phyloP scores from a whole-genome alignment of 2,329 filamentous ascomycete species.

The Beauveria varroae region DNA sequence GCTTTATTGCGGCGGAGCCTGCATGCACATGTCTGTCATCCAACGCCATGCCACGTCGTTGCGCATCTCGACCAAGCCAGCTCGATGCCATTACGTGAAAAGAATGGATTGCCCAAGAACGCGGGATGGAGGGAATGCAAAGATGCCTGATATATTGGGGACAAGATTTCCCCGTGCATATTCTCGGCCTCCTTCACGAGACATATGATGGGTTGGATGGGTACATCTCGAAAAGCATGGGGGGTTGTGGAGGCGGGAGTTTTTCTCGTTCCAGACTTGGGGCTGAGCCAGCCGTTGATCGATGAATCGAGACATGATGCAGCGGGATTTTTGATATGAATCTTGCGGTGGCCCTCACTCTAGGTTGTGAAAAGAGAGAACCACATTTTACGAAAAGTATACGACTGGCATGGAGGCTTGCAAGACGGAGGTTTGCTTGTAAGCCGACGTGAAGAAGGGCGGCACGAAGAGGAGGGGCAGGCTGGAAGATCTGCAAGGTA shows the following conservation, averaged over 20 bases:
- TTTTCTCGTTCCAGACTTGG: neutral
- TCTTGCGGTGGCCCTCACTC: neutral
- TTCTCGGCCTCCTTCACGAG: neutral
- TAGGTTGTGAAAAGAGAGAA: neutral
- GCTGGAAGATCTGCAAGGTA: neutral
- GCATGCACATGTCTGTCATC: too few relatives aligned
- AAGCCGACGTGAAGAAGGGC: neutral
- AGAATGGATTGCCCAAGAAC: neutral
- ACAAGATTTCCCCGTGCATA: neutral
- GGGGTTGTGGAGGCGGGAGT: neutral
- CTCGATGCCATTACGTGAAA: neutral
- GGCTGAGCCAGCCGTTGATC: neutral
- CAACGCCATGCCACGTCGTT: neutral
- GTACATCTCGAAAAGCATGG: neutral
- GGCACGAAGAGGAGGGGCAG: neutral
- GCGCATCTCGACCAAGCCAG: neutral
- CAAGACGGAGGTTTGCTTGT: neutral
- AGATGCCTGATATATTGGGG: too few relatives aligned
- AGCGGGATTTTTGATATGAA: neutral
- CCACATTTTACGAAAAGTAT: neutral
- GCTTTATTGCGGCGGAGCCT: too few relatives aligned
- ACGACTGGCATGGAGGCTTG: neutral
- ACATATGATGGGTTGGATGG: neutral
- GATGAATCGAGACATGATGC: neutral
- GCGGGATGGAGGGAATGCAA: too few relatives aligned